A percentile compares a stretch with the other conserved stretches of the same genome.
phyloP scores from a whole-genome alignment of 179 eudicot species.

The Patellifolia procumbens region DNA sequence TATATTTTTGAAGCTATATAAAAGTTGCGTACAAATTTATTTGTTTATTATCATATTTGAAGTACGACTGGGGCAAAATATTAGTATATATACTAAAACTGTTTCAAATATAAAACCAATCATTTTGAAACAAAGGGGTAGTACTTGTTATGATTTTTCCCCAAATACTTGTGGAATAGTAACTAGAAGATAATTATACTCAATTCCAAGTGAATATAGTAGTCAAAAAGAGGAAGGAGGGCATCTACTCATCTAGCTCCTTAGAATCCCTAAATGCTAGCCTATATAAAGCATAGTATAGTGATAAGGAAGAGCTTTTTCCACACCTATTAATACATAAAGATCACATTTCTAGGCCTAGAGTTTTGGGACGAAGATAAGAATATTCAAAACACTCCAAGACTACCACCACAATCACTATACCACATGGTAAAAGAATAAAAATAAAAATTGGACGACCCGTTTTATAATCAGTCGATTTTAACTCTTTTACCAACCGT shows the following conservation, averaged over 20 bases:
- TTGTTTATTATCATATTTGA: no score
- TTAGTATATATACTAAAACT: no score
- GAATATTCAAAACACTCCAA: neutral
- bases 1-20: no score
- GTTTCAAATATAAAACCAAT: no score
- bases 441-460: neutral
- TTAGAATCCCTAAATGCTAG: slow-evolving; percentile 10
- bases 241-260: neutral
- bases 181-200: neutral
- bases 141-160: no score
- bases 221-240: neutral
- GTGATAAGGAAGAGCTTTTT: neutral
- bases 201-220: neutral
- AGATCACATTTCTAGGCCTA: neutral
- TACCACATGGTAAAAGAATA: neutral
- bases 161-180: no score
- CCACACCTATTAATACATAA: neutral
- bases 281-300: neutral
- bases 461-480: neutral
- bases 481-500: slow-evolving; percentile 10
- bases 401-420: neutral
- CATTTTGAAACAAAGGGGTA: no score
- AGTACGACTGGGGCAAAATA: no score
- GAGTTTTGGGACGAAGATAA: neutral
- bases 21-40: no score